Evolutionary conservation across 768 basidiomycete genomes (phyloP).

Genomic region (Lactarius psammicola): DNA sequence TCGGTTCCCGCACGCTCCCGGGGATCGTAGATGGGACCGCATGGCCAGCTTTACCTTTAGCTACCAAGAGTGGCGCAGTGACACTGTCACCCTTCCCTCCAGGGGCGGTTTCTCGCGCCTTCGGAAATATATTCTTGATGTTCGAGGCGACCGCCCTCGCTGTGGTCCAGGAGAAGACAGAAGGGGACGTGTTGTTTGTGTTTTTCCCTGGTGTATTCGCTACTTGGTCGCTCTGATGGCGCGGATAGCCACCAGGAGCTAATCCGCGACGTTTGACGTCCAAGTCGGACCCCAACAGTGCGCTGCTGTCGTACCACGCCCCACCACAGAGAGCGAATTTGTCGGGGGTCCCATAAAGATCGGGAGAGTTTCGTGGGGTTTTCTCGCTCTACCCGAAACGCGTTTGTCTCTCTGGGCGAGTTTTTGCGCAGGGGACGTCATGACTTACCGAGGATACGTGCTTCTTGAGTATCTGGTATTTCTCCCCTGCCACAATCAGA

Average conservation of each 20-base stretch:
- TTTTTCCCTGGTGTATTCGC: background rate
- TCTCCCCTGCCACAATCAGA: background rate
- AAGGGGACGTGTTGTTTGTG: background rate
- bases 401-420: background rate
- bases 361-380: background rate
- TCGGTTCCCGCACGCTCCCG: background rate
- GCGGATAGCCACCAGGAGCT: background rate
- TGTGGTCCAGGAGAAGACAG: constrained; percentile 1
- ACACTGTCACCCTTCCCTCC: background rate
- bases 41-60: background rate
- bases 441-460: background rate
- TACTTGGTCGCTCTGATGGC: background rate
- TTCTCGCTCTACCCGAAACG: background rate
- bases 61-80: background rate
- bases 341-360: background rate
- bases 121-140: background rate
- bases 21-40: background rate
- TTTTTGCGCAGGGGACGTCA: background rate
- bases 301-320: background rate
- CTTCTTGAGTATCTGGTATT: constrained; percentile 3
- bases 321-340: background rate
- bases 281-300: background rate
- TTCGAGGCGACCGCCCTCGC: background rate
- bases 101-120: background rate
- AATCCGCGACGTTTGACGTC: background rate